Evolutionary conservation across 2,329 filamentous ascomycete genomes (phyloP).

Genomic region (Sporothrix brasiliensis): DNA sequence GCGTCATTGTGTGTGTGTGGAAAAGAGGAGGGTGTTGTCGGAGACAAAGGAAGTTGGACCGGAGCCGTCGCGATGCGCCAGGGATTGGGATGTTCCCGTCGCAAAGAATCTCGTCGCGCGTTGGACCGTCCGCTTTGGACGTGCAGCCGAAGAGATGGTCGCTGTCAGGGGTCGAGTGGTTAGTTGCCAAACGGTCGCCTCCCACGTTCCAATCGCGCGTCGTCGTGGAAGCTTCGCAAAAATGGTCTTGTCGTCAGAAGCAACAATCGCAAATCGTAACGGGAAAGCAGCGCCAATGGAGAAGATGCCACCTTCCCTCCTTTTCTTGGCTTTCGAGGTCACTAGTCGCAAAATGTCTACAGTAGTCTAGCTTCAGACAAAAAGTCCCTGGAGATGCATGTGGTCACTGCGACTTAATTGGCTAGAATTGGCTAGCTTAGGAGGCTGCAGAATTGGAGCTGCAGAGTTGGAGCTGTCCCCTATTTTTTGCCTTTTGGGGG

Average conservation of each 20-base stretch:
- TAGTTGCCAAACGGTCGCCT: background rate
- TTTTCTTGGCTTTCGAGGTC: conserved; percentile 19
- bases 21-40: background rate
- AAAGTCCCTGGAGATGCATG: background rate
- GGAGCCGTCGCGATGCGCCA: conserved; percentile 4
- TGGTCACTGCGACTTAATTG: background rate
- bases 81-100: background rate
- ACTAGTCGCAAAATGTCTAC: conserved; percentile 6
- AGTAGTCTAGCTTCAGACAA: too few species aligned
- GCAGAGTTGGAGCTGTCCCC: background rate
- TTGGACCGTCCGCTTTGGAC: background rate
- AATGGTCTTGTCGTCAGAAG: background rate
- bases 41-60: background rate
- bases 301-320: conserved; percentile 26
- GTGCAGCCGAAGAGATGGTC: background rate
- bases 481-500: background rate
- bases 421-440: background rate
- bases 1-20: conserved; percentile 21
- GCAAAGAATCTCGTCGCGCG: background rate
- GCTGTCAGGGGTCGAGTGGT: background rate
- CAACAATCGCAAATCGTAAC: background rate
- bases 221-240: background rate
- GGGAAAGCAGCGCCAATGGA: background rate
- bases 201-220: too few species aligned
- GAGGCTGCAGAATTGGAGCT: conserved; percentile 4